Conservation (phyloP, 2,329 filamentous ascomycete species). For the Diaporthe velutina region DNA sequence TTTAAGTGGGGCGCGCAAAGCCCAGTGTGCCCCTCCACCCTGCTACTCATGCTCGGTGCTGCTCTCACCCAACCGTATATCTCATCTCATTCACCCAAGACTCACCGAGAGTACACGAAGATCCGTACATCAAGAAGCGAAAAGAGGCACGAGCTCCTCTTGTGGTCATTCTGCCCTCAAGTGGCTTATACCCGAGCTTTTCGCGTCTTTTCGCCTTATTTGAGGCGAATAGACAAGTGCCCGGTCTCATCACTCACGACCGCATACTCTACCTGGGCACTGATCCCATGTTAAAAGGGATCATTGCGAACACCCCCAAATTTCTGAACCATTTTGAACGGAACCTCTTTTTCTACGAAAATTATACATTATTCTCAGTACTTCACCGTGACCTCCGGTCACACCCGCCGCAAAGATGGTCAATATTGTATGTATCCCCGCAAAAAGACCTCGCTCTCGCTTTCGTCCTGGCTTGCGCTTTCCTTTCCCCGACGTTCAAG, state of each 20-base stretch:
- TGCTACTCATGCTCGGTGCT: background rate
- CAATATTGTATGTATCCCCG: conserved; percentile 73
- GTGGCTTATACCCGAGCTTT: background rate
- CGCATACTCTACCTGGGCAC: background rate
- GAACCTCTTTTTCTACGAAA: background rate
- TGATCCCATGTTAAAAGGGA: background rate
- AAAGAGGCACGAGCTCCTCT: background rate
- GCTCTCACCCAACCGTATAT: background rate
- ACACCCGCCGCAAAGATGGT: conserved; percentile 77
- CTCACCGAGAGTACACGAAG: background rate
- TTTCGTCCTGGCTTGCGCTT: background rate
- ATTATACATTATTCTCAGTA: background rate
- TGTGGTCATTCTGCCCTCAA: background rate
- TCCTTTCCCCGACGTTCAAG: background rate
- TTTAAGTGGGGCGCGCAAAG: conserved; percentile 29
- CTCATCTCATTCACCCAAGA: background rate
- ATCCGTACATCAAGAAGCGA: background rate
- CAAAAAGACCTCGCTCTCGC: no score
- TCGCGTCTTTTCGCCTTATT: background rate
- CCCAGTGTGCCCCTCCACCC: conserved; percentile 23
- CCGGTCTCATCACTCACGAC: background rate
- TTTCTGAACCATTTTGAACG: background rate
- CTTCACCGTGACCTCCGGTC: conserved; percentile 26
- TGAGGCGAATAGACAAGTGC: background rate
- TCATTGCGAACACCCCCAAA: background rate